phyloP scores from a whole-genome alignment of 2,329 filamentous ascomycete genomes.

The Fusarium sp. region DNA sequence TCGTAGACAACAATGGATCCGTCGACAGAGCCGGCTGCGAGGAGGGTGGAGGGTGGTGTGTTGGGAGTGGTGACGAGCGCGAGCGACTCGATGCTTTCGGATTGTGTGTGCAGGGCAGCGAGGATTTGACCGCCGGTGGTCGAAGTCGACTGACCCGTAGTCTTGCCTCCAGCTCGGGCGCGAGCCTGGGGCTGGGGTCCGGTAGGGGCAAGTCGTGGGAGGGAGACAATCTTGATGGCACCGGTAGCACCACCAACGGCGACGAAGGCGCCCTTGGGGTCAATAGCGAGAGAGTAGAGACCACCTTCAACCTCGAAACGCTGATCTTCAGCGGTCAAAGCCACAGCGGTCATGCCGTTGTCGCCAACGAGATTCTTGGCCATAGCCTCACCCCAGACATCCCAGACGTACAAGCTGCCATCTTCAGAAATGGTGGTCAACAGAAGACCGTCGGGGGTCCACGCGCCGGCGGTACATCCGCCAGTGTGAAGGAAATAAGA shows the following conservation, averaged over 20 bases:
- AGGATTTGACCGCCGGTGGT: slow-evolving; percentile 71
- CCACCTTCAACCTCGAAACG: slow-evolving; percentile 93
- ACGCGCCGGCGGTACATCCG: slow-evolving; percentile 87
- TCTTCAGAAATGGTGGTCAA: slow-evolving; percentile 92
- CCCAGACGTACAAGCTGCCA: slow-evolving; percentile 89
- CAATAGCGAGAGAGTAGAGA: slow-evolving; percentile 86
- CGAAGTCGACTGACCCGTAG: slow-evolving; percentile 49
- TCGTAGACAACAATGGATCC: slow-evolving; percentile 89
- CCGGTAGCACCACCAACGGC: slow-evolving; percentile 91
- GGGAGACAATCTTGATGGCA: slow-evolving; percentile 82
- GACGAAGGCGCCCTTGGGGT: slow-evolving; percentile 81
- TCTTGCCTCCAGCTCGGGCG: slow-evolving; percentile 48
- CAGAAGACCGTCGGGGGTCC: slow-evolving; percentile 87
- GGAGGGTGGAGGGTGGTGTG: slow-evolving; percentile 62
- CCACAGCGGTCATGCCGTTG: slow-evolving; percentile 74
- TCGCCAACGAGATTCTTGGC: slow-evolving; percentile 62
- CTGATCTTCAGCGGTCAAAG: slow-evolving; percentile 83
- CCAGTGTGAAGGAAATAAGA: slow-evolving; percentile 91
- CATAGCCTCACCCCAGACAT: slow-evolving; percentile 84
- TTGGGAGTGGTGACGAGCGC: slow-evolving; percentile 62
- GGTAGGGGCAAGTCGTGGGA: slow-evolving; percentile 70
- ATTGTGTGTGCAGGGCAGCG: slow-evolving; percentile 83
- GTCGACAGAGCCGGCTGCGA: slow-evolving; percentile 76
- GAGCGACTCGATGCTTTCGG: slow-evolving; percentile 80
- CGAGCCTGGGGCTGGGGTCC: slow-evolving; percentile 41